These are phyloP conservation scores for Pseudocercospora fijiensis DNA, from an alignment of 2,329 filamentous ascomycete genomes.

Conservation along the genomic window DNA sequence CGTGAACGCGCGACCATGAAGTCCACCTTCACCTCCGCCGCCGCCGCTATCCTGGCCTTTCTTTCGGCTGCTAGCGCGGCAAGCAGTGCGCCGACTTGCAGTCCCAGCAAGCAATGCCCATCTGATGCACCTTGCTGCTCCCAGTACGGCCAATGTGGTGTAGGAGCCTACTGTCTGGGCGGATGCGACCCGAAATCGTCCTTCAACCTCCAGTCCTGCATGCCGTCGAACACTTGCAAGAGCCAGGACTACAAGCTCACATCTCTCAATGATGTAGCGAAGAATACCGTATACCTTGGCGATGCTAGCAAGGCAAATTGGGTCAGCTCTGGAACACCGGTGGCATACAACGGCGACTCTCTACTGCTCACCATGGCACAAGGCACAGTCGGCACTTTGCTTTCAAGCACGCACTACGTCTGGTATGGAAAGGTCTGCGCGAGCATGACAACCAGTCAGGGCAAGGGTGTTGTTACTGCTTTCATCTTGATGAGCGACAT, in stretches of 20 bases:
- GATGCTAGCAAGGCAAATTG: constrained; percentile 78
- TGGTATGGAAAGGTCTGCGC: constrained; percentile 96
- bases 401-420: constrained; percentile 82
- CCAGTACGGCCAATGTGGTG: constrained; percentile 85
- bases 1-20: constrained; percentile 26
- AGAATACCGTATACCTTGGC: constrained; percentile 81
- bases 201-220: constrained; percentile 77
- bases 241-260: constrained; percentile 71
- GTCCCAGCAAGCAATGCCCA: constrained; percentile 35
- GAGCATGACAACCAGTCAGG: constrained; percentile 78
- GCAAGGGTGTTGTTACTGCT: constrained; percentile 87
- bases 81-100: constrained; percentile 33
- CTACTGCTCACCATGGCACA: constrained; percentile 86
- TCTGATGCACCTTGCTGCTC: constrained; percentile 40
- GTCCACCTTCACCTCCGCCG: constrained; percentile 33
- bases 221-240: constrained; percentile 79
- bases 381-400: constrained; percentile 79
- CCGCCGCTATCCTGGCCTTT: constrained; percentile 36
- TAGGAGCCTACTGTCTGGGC: constrained; percentile 91
- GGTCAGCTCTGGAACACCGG: constrained; percentile 78
- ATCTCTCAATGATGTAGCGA: constrained; percentile 65
- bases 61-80: constrained; percentile 32
- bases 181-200: constrained; percentile 90
- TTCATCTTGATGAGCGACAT: constrained; percentile 95
- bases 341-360: constrained; percentile 62